Percentiles rank a stretch among this genome's conserved stretches.
Evolutionary conservation across 768 basidiomycete genomes (phyloP).

Genomic region (Russula vinacea): DNA sequence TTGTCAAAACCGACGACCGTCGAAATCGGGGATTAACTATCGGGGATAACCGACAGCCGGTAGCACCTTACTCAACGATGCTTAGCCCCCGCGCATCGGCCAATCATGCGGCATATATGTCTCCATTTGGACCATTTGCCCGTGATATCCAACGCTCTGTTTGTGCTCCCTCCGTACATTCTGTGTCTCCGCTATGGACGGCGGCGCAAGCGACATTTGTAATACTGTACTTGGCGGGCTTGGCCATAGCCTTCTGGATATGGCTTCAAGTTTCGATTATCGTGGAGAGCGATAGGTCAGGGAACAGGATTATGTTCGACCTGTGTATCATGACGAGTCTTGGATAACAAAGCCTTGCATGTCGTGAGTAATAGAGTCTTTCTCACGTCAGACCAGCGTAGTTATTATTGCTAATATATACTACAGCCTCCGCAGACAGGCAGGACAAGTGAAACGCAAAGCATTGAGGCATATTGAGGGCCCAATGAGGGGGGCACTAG

Average conservation of each 20-base stretch:
- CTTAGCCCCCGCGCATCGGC: not conserved
- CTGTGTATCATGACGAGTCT: not conserved
- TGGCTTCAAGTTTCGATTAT: not conserved
- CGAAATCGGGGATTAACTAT: no score
- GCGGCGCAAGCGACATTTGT: not conserved
- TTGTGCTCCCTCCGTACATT: not conserved
- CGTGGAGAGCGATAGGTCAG: not conserved
- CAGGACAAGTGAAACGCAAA: no score
- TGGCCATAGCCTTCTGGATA: not conserved
- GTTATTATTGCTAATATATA: not conserved
- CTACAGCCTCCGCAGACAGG: no score
- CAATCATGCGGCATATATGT: no score
- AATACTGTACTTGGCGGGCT: no score
- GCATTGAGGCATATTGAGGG: no score
- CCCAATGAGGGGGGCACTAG: no score
- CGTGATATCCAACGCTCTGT: not conserved
- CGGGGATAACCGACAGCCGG: no score
- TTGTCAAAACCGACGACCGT: no score
- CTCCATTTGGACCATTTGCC: no score
- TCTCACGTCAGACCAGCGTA: not conserved
- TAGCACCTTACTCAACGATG: not conserved
- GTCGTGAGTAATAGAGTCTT: not conserved
- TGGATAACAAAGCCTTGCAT: not conserved
- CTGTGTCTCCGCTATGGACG: not conserved
- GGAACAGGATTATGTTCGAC: constrained; percentile 3